These are phyloP conservation scores for Adansonia rubrostipa DNA, from an alignment of 441 rosid genomes.

Conservation along the genomic window DNA sequence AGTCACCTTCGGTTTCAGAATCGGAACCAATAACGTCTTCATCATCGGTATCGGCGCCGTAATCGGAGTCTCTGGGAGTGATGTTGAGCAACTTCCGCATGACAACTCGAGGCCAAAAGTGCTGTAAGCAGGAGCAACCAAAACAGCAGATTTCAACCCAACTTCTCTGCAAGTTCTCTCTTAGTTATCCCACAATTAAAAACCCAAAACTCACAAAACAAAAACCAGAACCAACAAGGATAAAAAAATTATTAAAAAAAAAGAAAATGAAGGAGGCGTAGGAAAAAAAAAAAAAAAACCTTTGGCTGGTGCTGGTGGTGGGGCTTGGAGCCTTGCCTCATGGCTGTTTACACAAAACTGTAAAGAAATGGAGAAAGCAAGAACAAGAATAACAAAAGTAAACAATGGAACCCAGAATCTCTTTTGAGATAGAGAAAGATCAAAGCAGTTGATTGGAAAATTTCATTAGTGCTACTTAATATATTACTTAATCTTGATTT, in stretches of 20 bases:
- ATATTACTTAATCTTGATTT: neutral
- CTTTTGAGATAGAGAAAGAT: neutral
- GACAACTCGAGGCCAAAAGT: slow-evolving; percentile 75
- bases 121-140: slow-evolving; percentile 76
- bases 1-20: slow-evolving; percentile 44
- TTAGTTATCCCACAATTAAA: slow-evolving; percentile 25
- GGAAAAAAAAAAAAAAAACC: slow-evolving; percentile 27
- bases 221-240: neutral
- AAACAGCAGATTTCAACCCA: slow-evolving; percentile 79
- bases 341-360: slow-evolving; percentile 28
- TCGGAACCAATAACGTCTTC: slow-evolving; percentile 33
- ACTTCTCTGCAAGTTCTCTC: slow-evolving; percentile 57
- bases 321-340: slow-evolving; percentile 34
- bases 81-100: slow-evolving; percentile 87
- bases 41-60: slow-evolving; percentile 77
- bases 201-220: neutral
- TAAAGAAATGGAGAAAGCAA: neutral
- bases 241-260: too few species aligned
- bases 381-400: neutral
- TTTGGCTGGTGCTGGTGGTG: slow-evolving; percentile 22
- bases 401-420: neutral
- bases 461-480: neutral
- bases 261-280: neutral
- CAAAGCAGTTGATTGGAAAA: neutral
- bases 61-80: slow-evolving; percentile 65